phyloP scores from a whole-genome alignment of 2,329 filamentous ascomycete genomes.

The Penicillium fuscoglaucum region DNA sequence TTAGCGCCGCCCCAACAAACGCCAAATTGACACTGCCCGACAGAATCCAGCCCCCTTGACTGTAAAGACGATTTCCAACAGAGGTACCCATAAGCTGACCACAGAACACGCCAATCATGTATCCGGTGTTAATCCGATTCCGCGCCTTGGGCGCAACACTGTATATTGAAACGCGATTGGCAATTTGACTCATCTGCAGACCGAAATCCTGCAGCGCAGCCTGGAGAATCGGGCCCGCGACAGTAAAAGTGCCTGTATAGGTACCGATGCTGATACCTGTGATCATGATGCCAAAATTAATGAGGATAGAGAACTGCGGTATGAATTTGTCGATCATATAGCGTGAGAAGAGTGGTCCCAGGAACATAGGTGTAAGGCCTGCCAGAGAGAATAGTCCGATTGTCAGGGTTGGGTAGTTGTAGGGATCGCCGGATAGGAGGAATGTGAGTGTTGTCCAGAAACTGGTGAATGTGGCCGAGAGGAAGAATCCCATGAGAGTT shows the following conservation, averaged over 20 bases:
- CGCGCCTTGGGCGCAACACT: slow-evolving; percentile 67
- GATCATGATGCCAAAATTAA: slow-evolving; percentile 61
- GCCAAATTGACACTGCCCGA: slow-evolving; percentile 59
- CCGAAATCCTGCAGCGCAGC: slow-evolving; percentile 71
- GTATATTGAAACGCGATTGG: slow-evolving; percentile 69
- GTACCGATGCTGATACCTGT: slow-evolving; percentile 67
- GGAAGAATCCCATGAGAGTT: slow-evolving; percentile 65
- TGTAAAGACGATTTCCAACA: slow-evolving; percentile 59
- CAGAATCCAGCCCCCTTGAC: slow-evolving; percentile 56
- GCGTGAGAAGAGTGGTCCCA: slow-evolving; percentile 69
- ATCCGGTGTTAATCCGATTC: slow-evolving; percentile 78
- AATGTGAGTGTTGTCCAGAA: slow-evolving; percentile 81
- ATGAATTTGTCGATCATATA: slow-evolving; percentile 69
- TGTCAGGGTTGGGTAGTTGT: slow-evolving; percentile 63
- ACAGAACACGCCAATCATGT: slow-evolving; percentile 74
- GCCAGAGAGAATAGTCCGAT: slow-evolving; percentile 81
- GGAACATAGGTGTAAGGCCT: slow-evolving; percentile 67
- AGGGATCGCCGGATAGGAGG: slow-evolving; percentile 69
- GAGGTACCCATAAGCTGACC: slow-evolving; percentile 72
- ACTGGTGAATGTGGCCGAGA: slow-evolving; percentile 61
- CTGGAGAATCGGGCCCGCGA: slow-evolving; percentile 72
- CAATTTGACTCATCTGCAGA: slow-evolving; percentile 69
- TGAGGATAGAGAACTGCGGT: slow-evolving; percentile 65
- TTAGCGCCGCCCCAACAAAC: slow-evolving; percentile 52
- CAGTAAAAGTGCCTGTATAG: slow-evolving; percentile 63